Percentiles rank a stretch among this genome's conserved stretches.
phyloP scores from a whole-genome alignment of 345 rosid genomes.

The Anastatica hierochuntica region DNA sequence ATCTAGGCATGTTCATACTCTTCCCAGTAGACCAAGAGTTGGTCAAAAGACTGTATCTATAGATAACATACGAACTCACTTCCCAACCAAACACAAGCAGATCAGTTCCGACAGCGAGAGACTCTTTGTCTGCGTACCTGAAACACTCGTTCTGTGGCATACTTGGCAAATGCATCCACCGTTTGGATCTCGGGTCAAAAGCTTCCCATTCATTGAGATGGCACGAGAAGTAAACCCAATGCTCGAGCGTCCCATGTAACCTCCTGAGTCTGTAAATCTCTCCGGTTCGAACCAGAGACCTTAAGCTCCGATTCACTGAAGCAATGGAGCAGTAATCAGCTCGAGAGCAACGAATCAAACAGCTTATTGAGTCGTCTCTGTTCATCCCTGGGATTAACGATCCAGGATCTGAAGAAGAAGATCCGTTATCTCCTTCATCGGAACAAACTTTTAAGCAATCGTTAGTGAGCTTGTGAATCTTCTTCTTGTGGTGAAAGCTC shows the following conservation, averaged over 20 bases:
- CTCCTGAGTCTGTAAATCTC: conserved; percentile 46
- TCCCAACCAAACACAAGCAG: conserved; percentile 62
- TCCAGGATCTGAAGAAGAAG: conserved; percentile 32
- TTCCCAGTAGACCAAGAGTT: conserved; percentile 44
- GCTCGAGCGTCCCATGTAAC: conserved; percentile 39
- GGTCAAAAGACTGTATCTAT: conserved; percentile 42
- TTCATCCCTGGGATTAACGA: conserved; percentile 50
- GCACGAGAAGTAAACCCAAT: conserved; percentile 82
- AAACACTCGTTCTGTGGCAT: conserved; percentile 48
- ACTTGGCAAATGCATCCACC: conserved; percentile 65
- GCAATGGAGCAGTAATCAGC: conserved; percentile 44
- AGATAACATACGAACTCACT: conserved; percentile 28
- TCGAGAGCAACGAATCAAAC: conserved; percentile 58
- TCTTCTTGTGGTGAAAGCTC: conserved; percentile 24
- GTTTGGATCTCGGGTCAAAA: conserved; percentile 47
- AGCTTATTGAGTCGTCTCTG: conserved; percentile 47
- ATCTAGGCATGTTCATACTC: conserved; percentile 50
- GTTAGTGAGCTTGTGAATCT: conserved; percentile 8
- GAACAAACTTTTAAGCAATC: no score
- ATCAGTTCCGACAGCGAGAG: conserved; percentile 54
- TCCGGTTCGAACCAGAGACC: conserved; percentile 33
- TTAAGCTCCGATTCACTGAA: conserved; percentile 32
- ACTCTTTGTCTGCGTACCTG: conserved; percentile 50
- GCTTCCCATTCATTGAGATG: conserved; percentile 66
- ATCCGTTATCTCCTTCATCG: not conserved